phyloP scores from a whole-genome alignment of 1,284 basidiomycete genomes.

The Cutaneotrichosporon dermatis region DNA sequence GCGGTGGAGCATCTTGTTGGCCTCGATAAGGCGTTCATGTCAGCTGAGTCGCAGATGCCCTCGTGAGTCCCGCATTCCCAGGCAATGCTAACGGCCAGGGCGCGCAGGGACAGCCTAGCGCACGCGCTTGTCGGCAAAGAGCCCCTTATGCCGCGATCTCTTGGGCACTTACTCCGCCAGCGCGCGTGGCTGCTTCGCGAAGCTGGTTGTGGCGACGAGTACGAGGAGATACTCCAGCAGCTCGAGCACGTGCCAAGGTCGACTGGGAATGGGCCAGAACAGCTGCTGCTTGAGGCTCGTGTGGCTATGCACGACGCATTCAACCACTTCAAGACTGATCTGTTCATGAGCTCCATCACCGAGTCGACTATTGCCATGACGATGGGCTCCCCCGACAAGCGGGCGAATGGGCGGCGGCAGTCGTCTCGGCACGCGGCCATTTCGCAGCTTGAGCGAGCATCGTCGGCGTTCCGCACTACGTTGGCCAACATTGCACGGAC shows the following conservation, averaged over 20 bases:
- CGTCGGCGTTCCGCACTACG: conserved; percentile 64
- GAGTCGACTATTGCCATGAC: conserved; percentile 83
- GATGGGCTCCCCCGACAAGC: conserved; percentile 63
- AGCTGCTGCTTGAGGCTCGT: conserved; percentile 65
- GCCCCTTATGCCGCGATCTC: conserved; percentile 60
- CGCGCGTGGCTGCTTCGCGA: conserved; percentile 72
- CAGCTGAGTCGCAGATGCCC: conserved; percentile 33
- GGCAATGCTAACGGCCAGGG: not conserved
- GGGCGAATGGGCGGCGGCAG: conserved; percentile 37
- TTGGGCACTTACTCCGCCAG: conserved; percentile 65
- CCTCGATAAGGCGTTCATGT: conserved; percentile 34
- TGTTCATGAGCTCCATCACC: conserved; percentile 77
- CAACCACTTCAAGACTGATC: conserved; percentile 69
- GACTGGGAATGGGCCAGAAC: conserved; percentile 54
- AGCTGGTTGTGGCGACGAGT: conserved; percentile 53
- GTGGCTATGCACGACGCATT: conserved; percentile 70
- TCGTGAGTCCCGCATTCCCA: conserved; percentile 16
- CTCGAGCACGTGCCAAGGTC: conserved; percentile 35
- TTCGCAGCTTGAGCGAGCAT: conserved; percentile 60
- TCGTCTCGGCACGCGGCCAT: conserved; percentile 60
- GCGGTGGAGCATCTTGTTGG: conserved; percentile 35
- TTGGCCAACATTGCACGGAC: conserved; percentile 58
- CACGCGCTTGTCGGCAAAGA: conserved; percentile 56
- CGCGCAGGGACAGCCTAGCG: conserved; percentile 25
- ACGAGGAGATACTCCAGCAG: conserved; percentile 58